Evolutionary conservation across 495 filamentous ascomycete genomes (phyloP), one percentile per base, ranked within the genome.

Genomic region (Chaetomium cochliodes): DNA sequence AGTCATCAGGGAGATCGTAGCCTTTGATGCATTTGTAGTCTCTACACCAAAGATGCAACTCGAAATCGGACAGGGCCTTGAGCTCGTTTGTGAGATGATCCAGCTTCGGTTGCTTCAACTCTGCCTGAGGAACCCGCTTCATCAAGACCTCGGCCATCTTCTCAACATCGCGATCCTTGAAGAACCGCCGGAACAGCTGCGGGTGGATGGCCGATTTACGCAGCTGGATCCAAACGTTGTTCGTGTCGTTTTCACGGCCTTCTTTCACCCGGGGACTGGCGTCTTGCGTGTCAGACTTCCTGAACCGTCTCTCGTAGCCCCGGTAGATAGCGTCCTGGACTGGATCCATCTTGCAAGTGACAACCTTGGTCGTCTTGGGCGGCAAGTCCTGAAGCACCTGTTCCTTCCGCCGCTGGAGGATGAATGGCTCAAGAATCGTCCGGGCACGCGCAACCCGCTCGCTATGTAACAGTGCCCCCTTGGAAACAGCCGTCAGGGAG

Each of bases 181-280:
- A 98, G 57, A 90, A 82, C 7, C 86, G 85, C 9, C 94, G 84
- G 74, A 94, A 92, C 20, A 98, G 83, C 30, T 97, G 84, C 1
- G 94, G 90, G 72, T 98, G 96, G 41, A 98, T 96, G 0, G 96
- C 89, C 6, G 94, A 92, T 73, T 97, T 91, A 20, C 93, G 90
- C 22, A 97, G 83, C 66, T 90, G 88, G 88, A 97, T 96, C 78
- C 96, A 86, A 25, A 92, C 85, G 67, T 97, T 94, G 42, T 82
- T 81, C 52, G 78, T 74, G 51, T 81, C 79, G n/a, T 79, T 74
- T 9, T 76, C 76, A 11, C 74, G 74, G 2, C 76, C 74, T 22
- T 74, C 72, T 63, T 73, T 74, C 67, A 61, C 67, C 47, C 62
- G 25, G 50, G 59, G 18, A 49, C 60, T 56, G 41, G 65, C 82